Conservation (phyloP, 768 basidiomycete genomes). For the Phylloporus sp. region DNA sequence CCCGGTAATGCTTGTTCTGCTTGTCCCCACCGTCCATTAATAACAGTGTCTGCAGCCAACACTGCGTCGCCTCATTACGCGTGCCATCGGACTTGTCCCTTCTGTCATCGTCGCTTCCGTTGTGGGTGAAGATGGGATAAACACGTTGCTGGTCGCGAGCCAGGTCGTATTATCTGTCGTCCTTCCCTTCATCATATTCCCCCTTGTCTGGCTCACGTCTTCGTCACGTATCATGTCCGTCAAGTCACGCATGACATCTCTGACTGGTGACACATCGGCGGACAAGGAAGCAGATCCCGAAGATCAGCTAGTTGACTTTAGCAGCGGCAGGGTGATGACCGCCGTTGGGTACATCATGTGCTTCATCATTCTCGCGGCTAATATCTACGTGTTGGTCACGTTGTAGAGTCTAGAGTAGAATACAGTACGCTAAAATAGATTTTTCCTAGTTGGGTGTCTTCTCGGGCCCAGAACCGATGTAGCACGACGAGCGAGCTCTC, state of each 20-base stretch:
- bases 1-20: conserved; percentile 44
- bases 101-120: conserved; percentile 74
- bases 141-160: conserved; percentile 75
- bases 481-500: too few relatives aligned
- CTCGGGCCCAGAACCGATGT: too few relatives aligned
- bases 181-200: conserved; percentile 82
- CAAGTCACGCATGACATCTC: conserved; percentile 16
- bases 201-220: conserved; percentile 72
- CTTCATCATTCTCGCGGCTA: conserved; percentile 64
- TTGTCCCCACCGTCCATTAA: conserved; percentile 24
- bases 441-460: too few relatives aligned
- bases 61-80: conserved; percentile 77
- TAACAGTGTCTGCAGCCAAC: conserved; percentile 48
- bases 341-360: conserved; percentile 56
- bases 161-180: conserved; percentile 84
- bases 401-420: conserved; percentile 29
- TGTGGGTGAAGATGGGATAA: conserved; percentile 66
- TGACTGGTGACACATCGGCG: background rate
- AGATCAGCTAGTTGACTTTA: conserved; percentile 54
- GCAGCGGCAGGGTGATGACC: conserved; percentile 52
- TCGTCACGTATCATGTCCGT: conserved; percentile 67
- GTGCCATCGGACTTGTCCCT: conserved; percentile 78
- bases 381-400: conserved; percentile 69
- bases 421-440: background rate
- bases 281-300: conserved; percentile 15